These are phyloP conservation scores for Fraxinus greggii DNA, from an alignment of 305 asterid genomes.

Conservation along the genomic window DNA sequence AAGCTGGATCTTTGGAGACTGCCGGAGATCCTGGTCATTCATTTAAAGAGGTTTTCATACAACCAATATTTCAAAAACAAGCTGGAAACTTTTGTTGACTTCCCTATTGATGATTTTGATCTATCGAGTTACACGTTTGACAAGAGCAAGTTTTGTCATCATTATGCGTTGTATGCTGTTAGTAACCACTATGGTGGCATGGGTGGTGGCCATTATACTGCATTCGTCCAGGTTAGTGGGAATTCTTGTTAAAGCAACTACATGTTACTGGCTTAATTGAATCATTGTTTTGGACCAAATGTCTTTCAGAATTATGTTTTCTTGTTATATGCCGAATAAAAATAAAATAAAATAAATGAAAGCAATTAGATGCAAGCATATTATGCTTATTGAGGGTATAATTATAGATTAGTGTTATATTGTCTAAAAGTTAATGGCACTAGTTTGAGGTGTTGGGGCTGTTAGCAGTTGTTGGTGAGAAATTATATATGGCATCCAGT, in stretches of 20 bases:
- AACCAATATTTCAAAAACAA: slow-evolving; percentile 49
- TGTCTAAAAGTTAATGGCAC: background rate
- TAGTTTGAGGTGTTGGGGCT: background rate
- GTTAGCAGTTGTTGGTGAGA: background rate
- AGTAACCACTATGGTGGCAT: slow-evolving; percentile 74
- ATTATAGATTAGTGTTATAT: background rate
- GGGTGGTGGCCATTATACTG: slow-evolving; percentile 82
- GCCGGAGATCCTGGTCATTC: slow-evolving; percentile 73
- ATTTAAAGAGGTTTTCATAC: slow-evolving; percentile 76
- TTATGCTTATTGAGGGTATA: background rate
- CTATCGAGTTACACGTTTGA: slow-evolving; percentile 50
- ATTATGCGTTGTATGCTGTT: slow-evolving; percentile 63
- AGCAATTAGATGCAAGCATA: background rate
- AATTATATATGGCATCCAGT: background rate
- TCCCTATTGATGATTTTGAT: slow-evolving; percentile 65
- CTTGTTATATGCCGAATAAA: background rate
- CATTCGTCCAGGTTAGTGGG: slow-evolving; percentile 64
- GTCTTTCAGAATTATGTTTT: background rate
- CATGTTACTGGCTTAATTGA: slow-evolving; percentile 8
- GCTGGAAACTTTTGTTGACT: slow-evolving; percentile 70
- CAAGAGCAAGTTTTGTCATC: slow-evolving; percentile 36
- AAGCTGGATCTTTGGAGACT: slow-evolving; percentile 88
- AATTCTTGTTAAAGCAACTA: slow-evolving; percentile 9
- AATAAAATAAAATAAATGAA: background rate
- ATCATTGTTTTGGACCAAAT: slow-evolving; percentile 9